Conservation (phyloP, 2,329 filamentous ascomycete genomes). For the Alternaria panax region DNA sequence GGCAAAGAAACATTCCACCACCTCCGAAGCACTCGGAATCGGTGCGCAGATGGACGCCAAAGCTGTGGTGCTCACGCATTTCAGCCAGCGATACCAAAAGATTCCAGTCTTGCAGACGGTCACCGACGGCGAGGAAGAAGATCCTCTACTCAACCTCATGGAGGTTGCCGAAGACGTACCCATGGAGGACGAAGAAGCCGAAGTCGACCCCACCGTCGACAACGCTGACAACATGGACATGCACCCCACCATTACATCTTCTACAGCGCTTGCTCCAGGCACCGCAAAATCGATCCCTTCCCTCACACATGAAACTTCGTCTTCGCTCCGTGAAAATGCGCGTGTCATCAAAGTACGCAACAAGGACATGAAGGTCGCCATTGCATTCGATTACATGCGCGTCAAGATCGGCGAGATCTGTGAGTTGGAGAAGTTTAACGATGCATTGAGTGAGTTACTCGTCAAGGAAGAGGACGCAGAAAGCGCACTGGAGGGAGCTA, state of each 20-base stretch:
- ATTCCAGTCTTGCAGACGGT: conserved; percentile 61
- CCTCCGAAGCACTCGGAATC: conserved; percentile 81
- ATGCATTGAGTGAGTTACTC: conserved; percentile 66
- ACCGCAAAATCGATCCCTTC: conserved; percentile 16
- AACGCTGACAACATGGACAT: conserved; percentile 35
- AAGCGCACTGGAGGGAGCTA: conserved; percentile 13
- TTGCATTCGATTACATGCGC: conserved; percentile 82
- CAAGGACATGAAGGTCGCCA: conserved; percentile 68
- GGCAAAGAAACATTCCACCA: conserved; percentile 91
- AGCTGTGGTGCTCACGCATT: conserved; percentile 87
- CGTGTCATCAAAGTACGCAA: conserved; percentile 50
- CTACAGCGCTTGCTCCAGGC: conserved; percentile 3
- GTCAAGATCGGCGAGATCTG: conserved; percentile 75
- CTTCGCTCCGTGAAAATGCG: conserved; percentile 24
- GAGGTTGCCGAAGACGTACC: conserved; percentile 37
- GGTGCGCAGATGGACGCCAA: conserved; percentile 80
- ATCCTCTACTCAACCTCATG: conserved; percentile 20
- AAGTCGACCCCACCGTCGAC: conserved; percentile 27
- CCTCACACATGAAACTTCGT: conserved; percentile 17
- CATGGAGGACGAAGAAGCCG: conserved; percentile 26
- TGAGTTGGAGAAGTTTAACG: conserved; percentile 68
- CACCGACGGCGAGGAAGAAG: conserved; percentile 39
- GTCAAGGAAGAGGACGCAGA: conserved; percentile 42
- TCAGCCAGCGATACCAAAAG: conserved; percentile 92
- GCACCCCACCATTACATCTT: conserved; percentile 10